These are phyloP conservation scores for Golubevia pallescens DNA, from an alignment of 1,284 basidiomycete species.

Conservation along the genomic window DNA sequence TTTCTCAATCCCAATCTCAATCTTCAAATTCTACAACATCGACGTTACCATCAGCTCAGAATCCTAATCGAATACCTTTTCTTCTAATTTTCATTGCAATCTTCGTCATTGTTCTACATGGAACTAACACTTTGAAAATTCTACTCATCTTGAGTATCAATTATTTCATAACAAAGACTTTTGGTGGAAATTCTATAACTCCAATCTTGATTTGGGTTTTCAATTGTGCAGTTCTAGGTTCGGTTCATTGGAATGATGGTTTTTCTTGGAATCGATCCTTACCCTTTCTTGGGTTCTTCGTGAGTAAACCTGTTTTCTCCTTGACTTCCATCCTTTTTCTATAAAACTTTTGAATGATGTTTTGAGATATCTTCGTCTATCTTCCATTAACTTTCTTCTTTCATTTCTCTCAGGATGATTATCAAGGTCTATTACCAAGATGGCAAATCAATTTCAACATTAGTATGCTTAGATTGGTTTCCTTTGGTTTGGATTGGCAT, in stretches of 20 bases:
- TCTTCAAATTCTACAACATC: constrained; percentile 32
- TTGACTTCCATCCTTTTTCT: too few relatives aligned
- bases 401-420: constrained; percentile 70
- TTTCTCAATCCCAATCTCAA: constrained; percentile 5
- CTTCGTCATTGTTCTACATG: constrained; percentile 82
- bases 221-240: constrained; percentile 77
- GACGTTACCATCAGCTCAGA: not conserved
- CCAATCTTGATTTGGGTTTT: constrained; percentile 74
- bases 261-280: constrained; percentile 74
- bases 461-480: constrained; percentile 90
- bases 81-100: constrained; percentile 70
- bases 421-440: constrained; percentile 77
- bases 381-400: constrained; percentile 1
- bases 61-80: constrained; percentile 54
- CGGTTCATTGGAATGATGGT: constrained; percentile 79
- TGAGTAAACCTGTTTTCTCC: constrained; percentile 66
- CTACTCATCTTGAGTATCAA: constrained; percentile 75
- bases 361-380: too few relatives aligned
- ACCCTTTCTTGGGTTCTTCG: constrained; percentile 70
- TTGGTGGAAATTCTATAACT: constrained; percentile 64
- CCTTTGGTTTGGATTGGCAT: constrained; percentile 88
- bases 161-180: constrained; percentile 68
- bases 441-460: constrained; percentile 98
- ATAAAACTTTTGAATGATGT: too few relatives aligned
- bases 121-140: constrained; percentile 82